Evolutionary conservation across 2,329 filamentous ascomycete genomes (phyloP), one percentile per base, ranked within the genome.

Genomic region (Aureobasidium sp.): DNA sequence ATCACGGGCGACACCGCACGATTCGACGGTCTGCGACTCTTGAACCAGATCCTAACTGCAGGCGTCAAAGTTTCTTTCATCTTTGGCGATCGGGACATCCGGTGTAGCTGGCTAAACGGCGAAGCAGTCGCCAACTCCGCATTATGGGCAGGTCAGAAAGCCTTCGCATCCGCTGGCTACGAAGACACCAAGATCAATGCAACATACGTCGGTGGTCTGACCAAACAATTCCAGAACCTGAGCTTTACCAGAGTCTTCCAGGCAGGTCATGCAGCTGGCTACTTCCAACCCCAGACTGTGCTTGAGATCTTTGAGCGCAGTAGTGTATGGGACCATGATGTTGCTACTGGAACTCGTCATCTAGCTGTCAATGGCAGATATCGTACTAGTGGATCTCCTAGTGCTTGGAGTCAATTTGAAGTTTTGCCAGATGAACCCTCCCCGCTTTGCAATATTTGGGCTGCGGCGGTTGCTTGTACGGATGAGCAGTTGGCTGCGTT

Each of bases 31-130:
- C 61, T 78, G 14, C 64, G 71, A 3, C 74, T 76, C 48, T 64
- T 80, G 14, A 71, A 71, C 5, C 70, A 70, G 12, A 67, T 81
- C n/a, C 70, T 81, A 14, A 67, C 68, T 29, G 68, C 73, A 5
- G 75, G 76, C 33, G 69, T 80, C 52, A 75, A 84, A 22, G 82
- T 93, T 24, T 85, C 86, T 6, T 75, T 94, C 62, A 81, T 91
- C 59, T 90, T 92, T 70, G 84, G 84, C 11, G 83, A 86, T 66
- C 78, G 80, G 29, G 82, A 84, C 66, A 19, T 73, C 0, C 39
- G 49, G 15, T 52, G 49, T 27, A 52, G 39, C 8, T 52, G 49
- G 49, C 14, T 52, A 2, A 22, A 39, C 1, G 49, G 49, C 7
- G 49, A 52, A 52, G 19, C 31, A 0, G 49, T 52, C 1, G 15